Base-by-base conservation (phyloP, 176 grass and related monocot species). In the Juncus inflexus region DNA sequence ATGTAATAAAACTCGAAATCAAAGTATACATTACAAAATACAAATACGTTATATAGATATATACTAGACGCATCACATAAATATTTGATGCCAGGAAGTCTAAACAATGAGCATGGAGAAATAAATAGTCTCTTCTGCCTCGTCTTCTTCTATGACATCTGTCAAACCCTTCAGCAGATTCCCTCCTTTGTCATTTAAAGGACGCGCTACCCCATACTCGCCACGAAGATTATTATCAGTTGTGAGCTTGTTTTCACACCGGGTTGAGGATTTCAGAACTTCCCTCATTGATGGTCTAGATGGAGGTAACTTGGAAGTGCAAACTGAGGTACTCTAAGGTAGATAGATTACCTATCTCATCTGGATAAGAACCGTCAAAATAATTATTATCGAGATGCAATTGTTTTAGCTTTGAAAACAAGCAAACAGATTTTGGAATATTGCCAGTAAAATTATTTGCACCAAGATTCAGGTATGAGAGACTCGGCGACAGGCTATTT, bases 241-340 rank as follows among this genome's bases (percentile, higher is more conserved):
- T 3, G 14, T 37, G 38, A 57, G 10, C 13, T 15, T 58, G 9
- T 45, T 55, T 59, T 82, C 74, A 49, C 72, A 84, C 5, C 43
- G 64, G 28, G 61, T 39, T 42, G 90, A 80, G 60, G 65, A 76
- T 7, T 77, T 58, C 55, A 90, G 49, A 7, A 87, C 71, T 12
- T 82, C 89, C 50, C 81, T 91, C 84, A 91, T 91, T 0, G 84
- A 91, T 16, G 84, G 91, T 15, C 91, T 53, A 15, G 66, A 39
- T 40, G 50, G 68, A 2, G 86, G 76, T 52, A 75, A 64, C n/a
- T 80, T 83, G 10, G 67, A 47, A 0, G 91, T 87, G 86, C 87
- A 95, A 37, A 90, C 55, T 3, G 2, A 81, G 73, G 7, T 38
- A 0, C 55, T 58, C 5, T 12, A 86, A 35, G 9, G 12, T 43